Evolutionary conservation across 495 filamentous ascomycete genomes (phyloP).

Genomic region (Podospora appendiculata): DNA sequence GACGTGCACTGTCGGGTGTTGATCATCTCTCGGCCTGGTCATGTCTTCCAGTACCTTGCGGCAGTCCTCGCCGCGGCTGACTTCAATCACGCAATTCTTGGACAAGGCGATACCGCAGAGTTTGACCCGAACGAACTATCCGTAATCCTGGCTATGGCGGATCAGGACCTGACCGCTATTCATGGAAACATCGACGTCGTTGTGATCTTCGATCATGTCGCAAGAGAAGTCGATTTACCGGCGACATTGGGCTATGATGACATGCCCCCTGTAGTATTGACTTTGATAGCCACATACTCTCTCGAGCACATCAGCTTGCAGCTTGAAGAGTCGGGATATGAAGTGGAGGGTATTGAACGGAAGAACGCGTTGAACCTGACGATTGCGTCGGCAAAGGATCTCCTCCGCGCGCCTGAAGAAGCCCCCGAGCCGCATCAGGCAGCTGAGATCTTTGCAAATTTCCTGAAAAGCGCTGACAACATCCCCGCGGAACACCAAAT

Average conservation of each 20-base stretch:
- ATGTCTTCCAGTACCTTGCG: slow-evolving; percentile 30
- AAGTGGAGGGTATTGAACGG: slow-evolving; percentile 25
- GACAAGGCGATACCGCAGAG: background rate
- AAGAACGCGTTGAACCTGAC: slow-evolving; percentile 33
- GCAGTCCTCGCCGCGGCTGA: slow-evolving; percentile 22
- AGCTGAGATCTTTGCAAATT: slow-evolving; percentile 29
- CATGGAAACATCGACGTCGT: slow-evolving; percentile 23
- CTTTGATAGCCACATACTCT: slow-evolving; percentile 28
- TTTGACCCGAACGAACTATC: slow-evolving; percentile 1
- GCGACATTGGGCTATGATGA: slow-evolving; percentile 3
- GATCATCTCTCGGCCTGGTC: slow-evolving; percentile 31
- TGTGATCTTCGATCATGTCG: slow-evolving; percentile 33
- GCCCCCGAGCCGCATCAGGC: slow-evolving; percentile 20
- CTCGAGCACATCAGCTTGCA: slow-evolving; percentile 36
- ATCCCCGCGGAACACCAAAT: slow-evolving; percentile 26
- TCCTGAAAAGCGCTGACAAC: slow-evolving; percentile 21
- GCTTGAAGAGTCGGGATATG: slow-evolving; percentile 19
- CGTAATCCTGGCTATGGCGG: slow-evolving; percentile 13
- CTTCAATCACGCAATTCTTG: slow-evolving; percentile 12
- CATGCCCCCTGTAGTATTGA: slow-evolving; percentile 20
- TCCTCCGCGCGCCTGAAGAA: slow-evolving; percentile 23
- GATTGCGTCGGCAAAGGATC: slow-evolving; percentile 18
- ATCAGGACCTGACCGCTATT: slow-evolving; percentile 11
- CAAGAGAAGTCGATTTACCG: slow-evolving; percentile 16
- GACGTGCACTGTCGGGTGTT: slow-evolving; percentile 27